Conservation (phyloP, 805 yeast genomes). For the Yarrowia sp. region DNA sequence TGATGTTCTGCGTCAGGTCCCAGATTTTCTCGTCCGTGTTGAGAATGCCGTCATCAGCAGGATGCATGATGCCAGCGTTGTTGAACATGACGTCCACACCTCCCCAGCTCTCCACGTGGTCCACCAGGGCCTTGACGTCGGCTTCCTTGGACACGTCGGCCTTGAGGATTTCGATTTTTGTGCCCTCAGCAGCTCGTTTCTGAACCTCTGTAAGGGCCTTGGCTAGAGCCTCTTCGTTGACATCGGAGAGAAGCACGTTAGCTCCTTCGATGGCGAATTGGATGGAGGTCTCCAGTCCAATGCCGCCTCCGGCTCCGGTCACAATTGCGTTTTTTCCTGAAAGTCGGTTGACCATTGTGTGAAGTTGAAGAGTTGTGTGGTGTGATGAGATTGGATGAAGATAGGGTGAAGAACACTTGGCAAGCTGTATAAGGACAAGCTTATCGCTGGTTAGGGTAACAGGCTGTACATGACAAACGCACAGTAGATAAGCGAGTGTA, state of each 20-base stretch:
- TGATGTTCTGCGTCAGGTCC: slow-evolving; percentile 40
- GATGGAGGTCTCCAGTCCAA: slow-evolving; percentile 50
- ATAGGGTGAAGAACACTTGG: too few relatives aligned
- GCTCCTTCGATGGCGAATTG: slow-evolving; percentile 85
- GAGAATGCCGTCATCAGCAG: slow-evolving; percentile 36
- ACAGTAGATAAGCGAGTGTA: too few relatives aligned
- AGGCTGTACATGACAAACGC: too few relatives aligned
- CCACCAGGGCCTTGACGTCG: slow-evolving; percentile 38
- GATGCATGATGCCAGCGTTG: slow-evolving; percentile 73
- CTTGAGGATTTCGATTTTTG: slow-evolving; percentile 50
- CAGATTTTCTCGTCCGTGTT: slow-evolving; percentile 39
- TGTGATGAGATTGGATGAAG: too few relatives aligned
- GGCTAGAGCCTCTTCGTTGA: slow-evolving; percentile 42
- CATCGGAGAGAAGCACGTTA: slow-evolving; percentile 81
- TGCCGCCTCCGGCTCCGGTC: slow-evolving; percentile 43
- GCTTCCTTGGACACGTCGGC: slow-evolving; percentile 39
- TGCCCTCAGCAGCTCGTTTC: slow-evolving; percentile 69
- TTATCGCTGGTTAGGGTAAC: too few relatives aligned
- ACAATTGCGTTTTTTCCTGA: slow-evolving; percentile 48
- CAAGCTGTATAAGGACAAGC: too few relatives aligned
- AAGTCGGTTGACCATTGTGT: slow-evolving; percentile 36
- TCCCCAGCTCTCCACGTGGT: slow-evolving; percentile 67
- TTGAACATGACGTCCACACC: slow-evolving; percentile 77
- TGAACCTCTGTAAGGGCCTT: slow-evolving; percentile 66
- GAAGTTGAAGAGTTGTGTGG: background rate